Base-by-base conservation (phyloP, 495 filamentous ascomycete species). In the Penicillium egyptiacum region DNA sequence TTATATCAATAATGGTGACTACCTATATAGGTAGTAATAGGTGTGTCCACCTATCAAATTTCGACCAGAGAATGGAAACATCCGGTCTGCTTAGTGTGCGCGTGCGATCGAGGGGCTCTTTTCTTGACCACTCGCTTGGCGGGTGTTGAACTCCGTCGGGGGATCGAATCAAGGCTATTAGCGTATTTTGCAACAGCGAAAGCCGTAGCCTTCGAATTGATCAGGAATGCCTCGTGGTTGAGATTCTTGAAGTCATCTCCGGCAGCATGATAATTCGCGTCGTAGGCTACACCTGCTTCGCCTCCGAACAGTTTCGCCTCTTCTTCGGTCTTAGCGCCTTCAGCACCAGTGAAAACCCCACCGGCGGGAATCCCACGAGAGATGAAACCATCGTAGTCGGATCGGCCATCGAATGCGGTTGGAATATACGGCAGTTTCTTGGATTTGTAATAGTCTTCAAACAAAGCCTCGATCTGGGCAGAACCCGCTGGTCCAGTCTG, bases 291-390 rank as follows among this genome's bases (percentile, higher is more conserved):
- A 44, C 84, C 85, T 7, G 80, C 85, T 48, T 76, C 44, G 23
- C 87, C 87, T 50, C 87, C 87, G 48, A 83, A 88, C 48, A 79
- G 51, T 16, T 59, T 65, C 0, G 71, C 84, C 68, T 89, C 77
- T 37, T 73, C 78, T 16, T 71, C 75, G 2, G 86, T 89, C 76
- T 88, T 90, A 64, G 81, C 44, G 7, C 69, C 79, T 63, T 90
- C 88, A 10, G 88, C 86, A 23, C 87, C 88, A 19, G 87, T 88
- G 69, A 86, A 87, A 22, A 88, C 65, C 5, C 87, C 88, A 41
- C 87, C 87, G 10, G 75, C 73, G 0, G 88, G 81, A 43, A 90
- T 82, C 39, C 84, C 83, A 16, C 70, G 76, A 26, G 83, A 79
- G 33, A 87, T 78, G 68, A 91, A 90, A 0, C 86, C 80, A 16